A percentile compares a stretch with the other conserved stretches of the same genome.
These are phyloP conservation scores for Dicorynia guianensis DNA, from an alignment of 306 rosid species.

Conservation along the genomic window DNA sequence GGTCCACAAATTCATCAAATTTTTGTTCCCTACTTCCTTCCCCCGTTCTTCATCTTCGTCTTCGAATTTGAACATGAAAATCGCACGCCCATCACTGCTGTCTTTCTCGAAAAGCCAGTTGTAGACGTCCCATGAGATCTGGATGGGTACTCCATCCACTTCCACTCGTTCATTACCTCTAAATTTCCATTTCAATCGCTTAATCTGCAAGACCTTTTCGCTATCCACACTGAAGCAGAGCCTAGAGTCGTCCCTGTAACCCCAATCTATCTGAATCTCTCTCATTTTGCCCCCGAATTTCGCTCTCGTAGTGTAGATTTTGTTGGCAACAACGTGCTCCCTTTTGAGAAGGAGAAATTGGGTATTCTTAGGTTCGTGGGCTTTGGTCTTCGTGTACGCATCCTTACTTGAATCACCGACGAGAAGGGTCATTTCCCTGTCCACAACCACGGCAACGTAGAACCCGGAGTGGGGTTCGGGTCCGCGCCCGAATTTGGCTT, in stretches of 20 bases:
- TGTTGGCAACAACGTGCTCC: constrained; percentile 78
- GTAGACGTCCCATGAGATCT: constrained; percentile 93
- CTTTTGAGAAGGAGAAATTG: constrained; percentile 64
- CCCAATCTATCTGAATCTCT: constrained; percentile 74
- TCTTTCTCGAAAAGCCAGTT: constrained; percentile 77
- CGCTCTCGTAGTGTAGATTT: constrained; percentile 65
- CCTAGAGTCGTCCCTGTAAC: constrained; percentile 33
- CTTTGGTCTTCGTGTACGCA: constrained; percentile 61
- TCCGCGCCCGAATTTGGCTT: constrained; percentile 64
- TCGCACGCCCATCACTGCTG: constrained; percentile 63
- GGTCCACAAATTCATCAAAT: constrained; percentile 49
- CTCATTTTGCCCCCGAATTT: constrained; percentile 66
- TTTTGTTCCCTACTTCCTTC: constrained; percentile 31
- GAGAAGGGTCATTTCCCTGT: constrained; percentile 63
- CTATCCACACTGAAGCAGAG: constrained; percentile 52
- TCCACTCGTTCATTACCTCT: constrained; percentile 78
- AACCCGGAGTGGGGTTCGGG: constrained; percentile 76
- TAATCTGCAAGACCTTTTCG: constrained; percentile 38
- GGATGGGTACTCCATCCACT: constrained; percentile 69
- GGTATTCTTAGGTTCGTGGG: constrained; percentile 37
- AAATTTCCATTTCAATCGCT: constrained; percentile 68
- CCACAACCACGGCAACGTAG: constrained; percentile 79
- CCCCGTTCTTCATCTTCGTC: constrained; percentile 46
- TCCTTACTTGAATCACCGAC: constrained; percentile 70
- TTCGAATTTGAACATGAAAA: constrained; percentile 89